Conservation (phyloP, 345 rosid species). For the Firmiana major region DNA sequence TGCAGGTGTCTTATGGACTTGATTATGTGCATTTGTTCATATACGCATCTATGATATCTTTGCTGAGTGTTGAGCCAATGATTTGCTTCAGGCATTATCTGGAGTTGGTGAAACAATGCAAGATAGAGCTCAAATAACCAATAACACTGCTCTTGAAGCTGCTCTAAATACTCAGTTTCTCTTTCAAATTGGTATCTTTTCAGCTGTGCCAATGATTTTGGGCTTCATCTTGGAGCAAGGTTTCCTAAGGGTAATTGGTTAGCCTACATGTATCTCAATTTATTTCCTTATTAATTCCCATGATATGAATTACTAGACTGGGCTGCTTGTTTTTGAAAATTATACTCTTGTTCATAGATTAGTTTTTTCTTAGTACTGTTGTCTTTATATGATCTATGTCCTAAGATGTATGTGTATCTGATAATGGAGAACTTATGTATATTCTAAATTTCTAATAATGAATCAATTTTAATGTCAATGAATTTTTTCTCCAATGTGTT, state of each 20-base stretch:
- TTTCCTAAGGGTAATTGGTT: slow-evolving; percentile 47
- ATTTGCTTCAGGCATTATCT: slow-evolving; percentile 71
- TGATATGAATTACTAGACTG: not conserved
- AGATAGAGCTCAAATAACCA: slow-evolving; percentile 47
- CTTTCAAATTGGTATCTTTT: slow-evolving; percentile 87
- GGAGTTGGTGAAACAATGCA: slow-evolving; percentile 78
- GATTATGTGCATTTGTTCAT: not conserved
- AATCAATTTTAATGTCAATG: not conserved
- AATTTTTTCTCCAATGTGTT: not conserved
- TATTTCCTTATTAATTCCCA: not conserved
- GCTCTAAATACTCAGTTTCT: slow-evolving; percentile 96
- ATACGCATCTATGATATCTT: not conserved
- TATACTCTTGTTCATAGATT: not conserved
- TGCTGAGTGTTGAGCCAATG: not conserved
- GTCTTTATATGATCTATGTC: not conserved
- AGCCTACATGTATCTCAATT: not conserved
- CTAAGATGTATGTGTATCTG: not conserved
- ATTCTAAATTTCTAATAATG: not conserved
- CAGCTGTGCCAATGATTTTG: slow-evolving; percentile 96
- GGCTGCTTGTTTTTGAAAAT: not conserved
- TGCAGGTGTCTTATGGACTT: not conserved
- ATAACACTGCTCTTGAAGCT: slow-evolving; percentile 68
- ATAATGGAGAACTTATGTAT: not conserved
- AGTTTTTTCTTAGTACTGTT: not conserved
- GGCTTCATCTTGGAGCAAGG: slow-evolving; percentile 71